Evolutionary conservation across 805 yeast genomes (phyloP).

Genomic region (Myxozyma udenii): DNA sequence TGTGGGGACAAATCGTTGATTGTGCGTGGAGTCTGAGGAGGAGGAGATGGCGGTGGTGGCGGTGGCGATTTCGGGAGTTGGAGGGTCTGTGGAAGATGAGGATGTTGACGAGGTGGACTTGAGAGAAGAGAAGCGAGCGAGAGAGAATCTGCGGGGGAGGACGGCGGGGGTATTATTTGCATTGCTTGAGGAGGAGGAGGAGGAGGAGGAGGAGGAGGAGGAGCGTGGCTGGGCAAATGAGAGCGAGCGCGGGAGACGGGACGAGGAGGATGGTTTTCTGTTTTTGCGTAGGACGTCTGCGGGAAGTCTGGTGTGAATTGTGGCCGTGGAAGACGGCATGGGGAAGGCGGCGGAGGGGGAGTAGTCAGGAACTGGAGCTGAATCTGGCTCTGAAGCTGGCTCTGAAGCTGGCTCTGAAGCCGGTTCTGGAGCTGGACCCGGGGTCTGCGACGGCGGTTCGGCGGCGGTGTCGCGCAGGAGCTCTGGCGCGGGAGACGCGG

Average conservation of each 20-base stretch:
- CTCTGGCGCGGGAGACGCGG: too few relatives aligned
- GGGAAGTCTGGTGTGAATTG: background rate
- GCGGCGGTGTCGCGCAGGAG: too few relatives aligned
- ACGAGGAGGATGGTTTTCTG: background rate
- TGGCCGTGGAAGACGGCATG: background rate
- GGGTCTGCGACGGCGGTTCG: too few relatives aligned
- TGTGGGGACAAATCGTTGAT: background rate
- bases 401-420: too few relatives aligned
- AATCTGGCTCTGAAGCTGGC: too few relatives aligned
- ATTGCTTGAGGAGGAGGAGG: conserved; percentile 1
- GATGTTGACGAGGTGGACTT: background rate
- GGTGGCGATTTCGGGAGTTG: too few relatives aligned
- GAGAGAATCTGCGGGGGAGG: background rate
- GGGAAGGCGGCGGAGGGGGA: background rate
- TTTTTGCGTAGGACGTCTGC: background rate
- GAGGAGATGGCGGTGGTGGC: too few relatives aligned
- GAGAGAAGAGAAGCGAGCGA: conserved; percentile 1
- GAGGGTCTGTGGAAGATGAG: background rate
- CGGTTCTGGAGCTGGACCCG: too few relatives aligned
- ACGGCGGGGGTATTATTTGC: background rate
- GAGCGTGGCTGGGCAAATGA: conserved; percentile 5
- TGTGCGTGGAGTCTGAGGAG: background rate
- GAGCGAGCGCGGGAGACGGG: conserved; percentile 5
- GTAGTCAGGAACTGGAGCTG: too few relatives aligned
- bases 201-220: conserved; percentile 4